Evolutionary conservation across 352 stramenopile species (phyloP).

Genomic region (Pythium phragmitis): DNA sequence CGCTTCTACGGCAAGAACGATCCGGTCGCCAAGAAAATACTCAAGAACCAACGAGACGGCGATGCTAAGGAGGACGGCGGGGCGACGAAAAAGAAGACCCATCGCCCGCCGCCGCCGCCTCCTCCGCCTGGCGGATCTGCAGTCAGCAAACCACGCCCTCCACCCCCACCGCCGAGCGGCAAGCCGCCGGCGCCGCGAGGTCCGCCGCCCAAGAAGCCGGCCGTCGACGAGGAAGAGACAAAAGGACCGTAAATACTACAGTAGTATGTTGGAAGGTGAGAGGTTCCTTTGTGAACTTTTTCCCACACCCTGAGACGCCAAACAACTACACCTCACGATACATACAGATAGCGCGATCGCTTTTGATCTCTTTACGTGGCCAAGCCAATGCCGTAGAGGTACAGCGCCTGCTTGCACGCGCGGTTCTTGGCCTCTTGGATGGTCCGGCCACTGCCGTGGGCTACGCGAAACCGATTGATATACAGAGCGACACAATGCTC

Average conservation of each 20-base stretch:
- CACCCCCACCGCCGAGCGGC: slow-evolving; percentile 46
- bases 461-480: slow-evolving; percentile 63
- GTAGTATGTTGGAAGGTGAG: too few species aligned
- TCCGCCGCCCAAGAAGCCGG: slow-evolving; percentile 39
- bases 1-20: slow-evolving; percentile 94
- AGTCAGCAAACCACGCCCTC: slow-evolving; percentile 51
- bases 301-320: neutral
- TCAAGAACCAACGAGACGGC: slow-evolving; percentile 34
- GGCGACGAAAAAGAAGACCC: slow-evolving; percentile 28
- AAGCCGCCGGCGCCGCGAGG: slow-evolving; percentile 66
- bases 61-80: slow-evolving; percentile 29
- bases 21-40: slow-evolving; percentile 91
- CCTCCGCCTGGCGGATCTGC: slow-evolving; percentile 24
- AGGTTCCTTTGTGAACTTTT: neutral
- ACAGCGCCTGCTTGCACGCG: slow-evolving; percentile 61
- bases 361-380: slow-evolving; percentile 20
- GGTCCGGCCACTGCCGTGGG: slow-evolving; percentile 59
- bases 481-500: slow-evolving; percentile 66
- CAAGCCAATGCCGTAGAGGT: slow-evolving; percentile 62
- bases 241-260: slow-evolving; percentile 17
- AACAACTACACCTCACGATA: slow-evolving; percentile 8
- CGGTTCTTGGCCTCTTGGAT: slow-evolving; percentile 70
- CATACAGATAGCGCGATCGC: neutral
- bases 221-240: slow-evolving; percentile 37
- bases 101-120: slow-evolving; percentile 30